A percentile compares a stretch with the other conserved stretches of the same genome.
Evolutionary conservation across 176 grass and related monocot species (phyloP).

Genomic region (Eleusine indica): DNA sequence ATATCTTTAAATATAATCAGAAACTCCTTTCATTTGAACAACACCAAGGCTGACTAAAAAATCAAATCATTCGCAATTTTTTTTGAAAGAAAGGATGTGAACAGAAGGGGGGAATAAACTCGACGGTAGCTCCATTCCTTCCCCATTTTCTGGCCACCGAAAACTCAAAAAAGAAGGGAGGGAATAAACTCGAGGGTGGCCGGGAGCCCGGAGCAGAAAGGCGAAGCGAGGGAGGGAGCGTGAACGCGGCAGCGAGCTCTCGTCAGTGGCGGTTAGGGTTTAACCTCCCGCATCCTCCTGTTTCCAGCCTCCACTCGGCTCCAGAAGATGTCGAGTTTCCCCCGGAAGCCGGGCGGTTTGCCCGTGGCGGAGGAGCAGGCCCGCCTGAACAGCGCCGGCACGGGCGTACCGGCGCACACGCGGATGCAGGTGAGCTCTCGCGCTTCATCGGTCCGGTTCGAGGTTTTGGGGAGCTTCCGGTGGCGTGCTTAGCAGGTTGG

Average conservation of each 20-base stretch:
- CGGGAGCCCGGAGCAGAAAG: background rate
- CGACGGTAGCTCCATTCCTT: background rate
- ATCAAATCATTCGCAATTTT: too few relatives aligned
- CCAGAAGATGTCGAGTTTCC: background rate
- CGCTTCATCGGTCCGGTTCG: background rate
- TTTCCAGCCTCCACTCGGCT: background rate
- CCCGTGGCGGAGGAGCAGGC: background rate
- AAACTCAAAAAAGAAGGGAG: background rate
- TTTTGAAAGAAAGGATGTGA: too few relatives aligned
- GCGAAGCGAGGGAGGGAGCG: constrained; percentile 23
- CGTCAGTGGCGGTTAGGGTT: constrained; percentile 64
- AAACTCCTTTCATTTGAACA: too few relatives aligned
- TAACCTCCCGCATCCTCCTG: constrained; percentile 4
- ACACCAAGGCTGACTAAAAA: too few relatives aligned
- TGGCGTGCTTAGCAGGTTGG: background rate
- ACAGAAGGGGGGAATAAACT: too few relatives aligned
- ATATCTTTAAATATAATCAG: too few relatives aligned
- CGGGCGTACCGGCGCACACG: background rate
- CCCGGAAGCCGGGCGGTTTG: background rate
- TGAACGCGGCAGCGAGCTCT: background rate
- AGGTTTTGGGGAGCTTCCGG: constrained; percentile 10
- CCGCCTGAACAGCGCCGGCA: background rate
- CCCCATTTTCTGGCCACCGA: background rate
- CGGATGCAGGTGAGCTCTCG: constrained; percentile 43
- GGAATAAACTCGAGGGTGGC: background rate